Evolutionary conservation across 2,329 filamentous ascomycete genomes (phyloP).

Genomic region (Shiraia bambusicola): DNA sequence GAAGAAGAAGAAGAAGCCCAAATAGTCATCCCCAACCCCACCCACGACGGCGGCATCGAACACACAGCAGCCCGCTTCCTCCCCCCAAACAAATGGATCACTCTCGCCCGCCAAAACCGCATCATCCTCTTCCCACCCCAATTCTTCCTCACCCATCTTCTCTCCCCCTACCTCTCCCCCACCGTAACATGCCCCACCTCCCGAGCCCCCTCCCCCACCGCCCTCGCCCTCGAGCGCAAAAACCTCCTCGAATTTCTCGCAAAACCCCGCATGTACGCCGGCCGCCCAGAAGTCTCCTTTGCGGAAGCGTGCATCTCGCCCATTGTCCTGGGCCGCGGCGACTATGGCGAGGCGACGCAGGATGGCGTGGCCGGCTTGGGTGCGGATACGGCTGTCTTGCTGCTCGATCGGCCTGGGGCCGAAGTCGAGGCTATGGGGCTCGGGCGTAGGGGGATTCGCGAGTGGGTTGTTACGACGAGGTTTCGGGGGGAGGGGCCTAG

Average conservation of each 20-base stretch:
- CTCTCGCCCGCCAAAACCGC: conserved; percentile 61
- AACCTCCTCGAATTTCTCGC: conserved; percentile 49
- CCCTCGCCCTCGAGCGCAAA: conserved; percentile 44
- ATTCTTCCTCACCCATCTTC: conserved; percentile 67
- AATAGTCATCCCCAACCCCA: conserved; percentile 67
- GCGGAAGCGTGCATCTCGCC: conserved; percentile 48
- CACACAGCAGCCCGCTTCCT: conserved; percentile 79
- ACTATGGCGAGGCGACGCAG: conserved; percentile 36
- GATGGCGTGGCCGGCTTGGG: conserved; percentile 38
- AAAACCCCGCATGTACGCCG: conserved; percentile 51
- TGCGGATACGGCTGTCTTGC: conserved; percentile 56
- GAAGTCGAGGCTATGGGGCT: conserved; percentile 55
- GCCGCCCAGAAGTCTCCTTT: conserved; percentile 42
- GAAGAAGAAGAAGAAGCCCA: conserved; percentile 47
- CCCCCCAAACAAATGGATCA: conserved; percentile 68
- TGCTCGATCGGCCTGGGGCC: conserved; percentile 56
- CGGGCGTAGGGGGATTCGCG: conserved; percentile 53
- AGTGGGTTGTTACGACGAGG: conserved; percentile 59
- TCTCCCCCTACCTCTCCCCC: conserved; percentile 56
- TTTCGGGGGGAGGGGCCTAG: conserved; percentile 60
- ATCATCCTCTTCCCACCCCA: conserved; percentile 92
- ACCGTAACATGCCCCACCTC: conserved; percentile 24
- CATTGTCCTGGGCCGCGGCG: conserved; percentile 43
- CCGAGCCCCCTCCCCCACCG: conserved; percentile 33
- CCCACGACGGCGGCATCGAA: conserved; percentile 68